Conservation (phyloP, 805 yeast species). For the Spathaspora passalidarum region DNA sequence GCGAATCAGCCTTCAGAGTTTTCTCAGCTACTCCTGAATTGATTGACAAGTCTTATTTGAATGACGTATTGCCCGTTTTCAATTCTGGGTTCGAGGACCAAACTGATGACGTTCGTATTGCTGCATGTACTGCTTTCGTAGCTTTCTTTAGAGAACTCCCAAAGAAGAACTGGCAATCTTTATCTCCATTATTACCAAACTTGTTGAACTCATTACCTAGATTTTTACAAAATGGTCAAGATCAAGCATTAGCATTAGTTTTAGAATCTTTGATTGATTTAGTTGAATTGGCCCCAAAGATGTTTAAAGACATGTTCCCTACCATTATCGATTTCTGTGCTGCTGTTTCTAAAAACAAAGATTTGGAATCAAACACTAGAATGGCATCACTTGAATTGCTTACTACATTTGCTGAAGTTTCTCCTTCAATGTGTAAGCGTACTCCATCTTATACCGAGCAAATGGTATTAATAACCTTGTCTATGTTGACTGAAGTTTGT, state of each 20-base stretch:
- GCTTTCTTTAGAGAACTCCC: constrained; percentile 83
- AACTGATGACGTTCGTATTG: constrained; percentile 80
- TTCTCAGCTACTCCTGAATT: constrained; percentile 81
- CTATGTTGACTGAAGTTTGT: constrained; percentile 91
- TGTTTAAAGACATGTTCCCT: constrained; percentile 88
- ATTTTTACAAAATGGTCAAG: constrained; percentile 74
- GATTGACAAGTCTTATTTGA: constrained; percentile 56
- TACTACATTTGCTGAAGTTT: constrained; percentile 87
- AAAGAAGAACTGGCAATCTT: constrained; percentile 69
- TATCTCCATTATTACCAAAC: constrained; percentile 79
- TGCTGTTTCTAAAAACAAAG: constrained; percentile 77
- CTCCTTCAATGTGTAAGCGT: constrained; percentile 91
- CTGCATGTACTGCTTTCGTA: constrained; percentile 90
- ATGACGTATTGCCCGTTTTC: constrained; percentile 64
- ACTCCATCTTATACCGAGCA: constrained; percentile 69
- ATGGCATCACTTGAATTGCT: constrained; percentile 84
- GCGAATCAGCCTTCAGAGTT: constrained; percentile 91
- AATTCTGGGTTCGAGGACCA: constrained; percentile 77
- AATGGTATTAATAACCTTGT: constrained; percentile 69
- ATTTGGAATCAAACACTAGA: constrained; percentile 75
- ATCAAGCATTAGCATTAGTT: constrained; percentile 79
- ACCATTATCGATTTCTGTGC: constrained; percentile 84
- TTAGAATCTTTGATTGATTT: constrained; percentile 85
- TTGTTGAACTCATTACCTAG: constrained; percentile 85
- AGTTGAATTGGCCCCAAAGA: constrained; percentile 90